Evolutionary conservation across 805 yeast species (phyloP), one percentile per base, ranked within the genome.

Genomic region (Zygotorulaspora florentina): DNA sequence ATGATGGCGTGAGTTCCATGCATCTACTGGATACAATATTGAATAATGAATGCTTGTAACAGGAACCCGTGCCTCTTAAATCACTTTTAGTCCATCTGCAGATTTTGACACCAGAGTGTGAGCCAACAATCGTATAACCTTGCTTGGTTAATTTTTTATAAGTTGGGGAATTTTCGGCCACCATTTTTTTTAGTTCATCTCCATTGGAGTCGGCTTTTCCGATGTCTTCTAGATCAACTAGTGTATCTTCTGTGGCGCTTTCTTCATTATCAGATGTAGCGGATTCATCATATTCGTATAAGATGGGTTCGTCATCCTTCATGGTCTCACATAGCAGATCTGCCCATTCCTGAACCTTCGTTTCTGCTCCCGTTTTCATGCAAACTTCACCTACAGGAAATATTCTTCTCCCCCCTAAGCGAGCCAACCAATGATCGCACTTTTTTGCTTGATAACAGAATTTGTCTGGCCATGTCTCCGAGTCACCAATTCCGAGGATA

Each of bases 71-170:
- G 25, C 96, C 96, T 55, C 97, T 76, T 57, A 89, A 72, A 1
- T 96, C 97, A 47, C 93, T 85, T 61, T 90, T 90, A 0, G 97
- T 90, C 97, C 97, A 89, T 58, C 97, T 79, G 60, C 97, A 89
- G 25, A 90, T 87, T 62, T 89, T 89, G 38, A 89, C 97, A 29
- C 97, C 97, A 0, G 96, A 87, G 58, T 89, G 97, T 0, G 95
- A 81, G 3, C 97, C 97, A 34, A 89, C 95, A 51, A 89, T 81
- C 0, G 95, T 85, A 57, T 89, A 89, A 1, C 97, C 97, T 67
- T 89, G 97, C 58, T 89, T 89, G 0, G 96, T 90, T 43, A 89
- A 72, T 7, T 93, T 82, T 51, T 85, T 86, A 65, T 72, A 89
- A 0, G 97, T 89, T 23, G 96, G 96, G 0, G 96, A 86, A 53